Evolutionary conservation across 306 rosid species (phyloP), one percentile per base, ranked within the genome.

Genomic region (Citrullus colocynthis): DNA sequence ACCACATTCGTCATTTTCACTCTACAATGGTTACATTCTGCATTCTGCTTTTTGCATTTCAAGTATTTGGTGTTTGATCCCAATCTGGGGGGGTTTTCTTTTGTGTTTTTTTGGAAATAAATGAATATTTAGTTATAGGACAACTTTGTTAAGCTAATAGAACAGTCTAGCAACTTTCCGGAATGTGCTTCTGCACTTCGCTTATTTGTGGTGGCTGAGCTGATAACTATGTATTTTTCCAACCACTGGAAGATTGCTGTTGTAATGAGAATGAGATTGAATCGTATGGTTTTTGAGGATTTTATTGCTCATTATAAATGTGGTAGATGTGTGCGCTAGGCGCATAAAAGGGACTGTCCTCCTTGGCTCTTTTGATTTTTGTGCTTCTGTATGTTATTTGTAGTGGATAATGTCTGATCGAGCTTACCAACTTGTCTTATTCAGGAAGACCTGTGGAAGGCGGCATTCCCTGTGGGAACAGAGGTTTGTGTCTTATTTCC

Each of bases 361-460:
- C 6, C 24, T 20, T 58, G 64, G 67, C 67, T 61, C 0, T 61
- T 61, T 30, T 30, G 39, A 60, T 5, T 24, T 65, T 6, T 6
- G 73, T 69, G 75, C 17, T 69, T 41, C 75, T 37, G 36, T 15
- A 13, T 34, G 14, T n/a, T 75, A 39, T 72, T 18, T 11, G 32
- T 41, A 41, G 32, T n/a, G 32, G 54, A 14, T 67, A 67, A 69
- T 63, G 79, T 78, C 78, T 83, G 37, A 79, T 58, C 75, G 39
- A 80, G 63, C 17, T 9, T 65, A 11, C 41, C 28, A 41, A 37
- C n/a, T 76, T 17, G 37, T 10, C 34, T 69, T 52, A 58, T 70
- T 78, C 74, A 84, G 86, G 85, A 86, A 80, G 89, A 86, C 62
- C 63, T 86, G 2, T 86, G 89, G 89, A 84, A 79, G 78, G 84